Base-by-base conservation (phyloP, 441 rosid genomes). In the Geranium incanum region DNA sequence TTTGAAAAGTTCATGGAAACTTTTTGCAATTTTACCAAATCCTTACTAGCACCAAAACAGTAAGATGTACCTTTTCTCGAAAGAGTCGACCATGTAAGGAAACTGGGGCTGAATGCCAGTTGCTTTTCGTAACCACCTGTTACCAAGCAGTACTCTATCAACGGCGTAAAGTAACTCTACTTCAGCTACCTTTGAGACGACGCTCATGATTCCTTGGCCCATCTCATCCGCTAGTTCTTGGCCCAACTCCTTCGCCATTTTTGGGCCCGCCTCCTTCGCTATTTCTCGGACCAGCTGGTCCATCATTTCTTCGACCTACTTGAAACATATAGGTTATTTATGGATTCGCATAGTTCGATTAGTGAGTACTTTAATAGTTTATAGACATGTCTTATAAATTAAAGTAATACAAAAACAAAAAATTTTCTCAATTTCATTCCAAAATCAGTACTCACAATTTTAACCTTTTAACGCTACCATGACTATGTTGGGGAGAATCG, bases 101-200 rank as follows among this genome's bases (percentile, higher is more conserved):
- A 89, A 88, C 77, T 88, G 85, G 21, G 99, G 97, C 75, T 95
- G 97, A 81, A 95, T 95, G 63, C 99, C 97, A 9, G 93, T 85
- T 33, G 90, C 93, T 84, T 92, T 95, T 66, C 99, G 87, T 78
- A 92, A 84, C 97, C 99, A 95, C 82, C 95, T 84, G 73, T 89
- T 90, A 64, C 99, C 97, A 65, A 95, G 71, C 43, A 95, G 84
- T 69, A 88, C 84, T 79, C 76, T 90, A 71, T 95, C 99, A 23
- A 95, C 89, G 9, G 91, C 89, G 78, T 92, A 83, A 43, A 85
- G 82, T 43, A 95, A 93, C 80, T 90, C 92, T 76, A 95, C 86
- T 83, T 89, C 97, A 69, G 94, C 97, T 82, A 95, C 97, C 83
- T 92, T 95, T 68, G 97, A 92, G 82, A 95, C 87, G 70, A 90